These are phyloP conservation scores for Sporothrix curviconia DNA, from an alignment of 2,329 filamentous ascomycete genomes.

Conservation along the genomic window DNA sequence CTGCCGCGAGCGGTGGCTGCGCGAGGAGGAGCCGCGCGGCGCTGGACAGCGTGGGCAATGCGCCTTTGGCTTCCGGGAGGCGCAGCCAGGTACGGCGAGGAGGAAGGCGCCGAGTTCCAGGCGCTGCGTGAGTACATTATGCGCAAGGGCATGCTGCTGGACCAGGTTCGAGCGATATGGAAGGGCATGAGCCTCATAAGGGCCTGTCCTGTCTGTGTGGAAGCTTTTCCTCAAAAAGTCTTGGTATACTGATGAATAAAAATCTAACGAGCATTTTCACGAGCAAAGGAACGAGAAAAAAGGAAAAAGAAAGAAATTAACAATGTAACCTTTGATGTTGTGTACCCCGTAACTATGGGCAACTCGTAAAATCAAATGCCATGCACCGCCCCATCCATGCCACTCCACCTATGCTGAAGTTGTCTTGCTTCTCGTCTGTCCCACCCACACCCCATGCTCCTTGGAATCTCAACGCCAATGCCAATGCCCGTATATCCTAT, in stretches of 20 bases:
- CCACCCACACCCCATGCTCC: too few relatives aligned
- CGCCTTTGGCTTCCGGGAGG: conserved; percentile 86
- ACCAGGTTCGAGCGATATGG: conserved; percentile 85
- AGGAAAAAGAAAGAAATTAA: too few relatives aligned
- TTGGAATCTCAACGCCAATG: too few relatives aligned
- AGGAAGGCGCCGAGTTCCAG: conserved; percentile 88
- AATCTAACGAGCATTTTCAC: neutral
- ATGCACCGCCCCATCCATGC: too few relatives aligned
- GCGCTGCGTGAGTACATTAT: conserved; percentile 75
- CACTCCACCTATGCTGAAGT: neutral
- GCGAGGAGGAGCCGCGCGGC: conserved; percentile 86
- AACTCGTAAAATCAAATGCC: too few relatives aligned
- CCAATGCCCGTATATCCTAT: too few relatives aligned
- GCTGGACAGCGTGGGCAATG: conserved; percentile 77
- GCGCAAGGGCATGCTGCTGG: conserved; percentile 80
- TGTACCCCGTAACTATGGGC: too few relatives aligned
- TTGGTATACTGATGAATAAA: neutral
- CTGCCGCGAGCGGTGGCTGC: conserved; percentile 76
- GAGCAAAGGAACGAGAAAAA: neutral
- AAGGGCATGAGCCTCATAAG: conserved; percentile 62
- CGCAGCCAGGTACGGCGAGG: conserved; percentile 74
- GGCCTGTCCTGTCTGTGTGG: neutral
- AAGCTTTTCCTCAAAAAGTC: too few relatives aligned
- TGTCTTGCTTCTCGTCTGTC: too few relatives aligned
- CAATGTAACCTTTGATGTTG: too few relatives aligned